A percentile compares a stretch with the other conserved stretches of the same genome.
phyloP scores from a whole-genome alignment of 768 basidiomycete genomes.

The Cubamyces lactineus region DNA sequence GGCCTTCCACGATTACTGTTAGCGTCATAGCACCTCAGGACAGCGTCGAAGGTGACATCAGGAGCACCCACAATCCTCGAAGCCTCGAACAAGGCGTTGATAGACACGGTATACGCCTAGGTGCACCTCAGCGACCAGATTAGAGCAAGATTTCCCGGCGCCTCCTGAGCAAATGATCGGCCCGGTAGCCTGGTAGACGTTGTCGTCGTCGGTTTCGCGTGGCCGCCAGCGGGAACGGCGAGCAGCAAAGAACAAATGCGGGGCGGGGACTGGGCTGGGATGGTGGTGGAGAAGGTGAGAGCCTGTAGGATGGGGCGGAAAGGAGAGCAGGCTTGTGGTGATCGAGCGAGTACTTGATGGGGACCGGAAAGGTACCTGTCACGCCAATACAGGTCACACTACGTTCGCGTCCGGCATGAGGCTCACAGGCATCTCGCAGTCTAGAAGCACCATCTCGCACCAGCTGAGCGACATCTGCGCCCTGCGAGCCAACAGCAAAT shows the following conservation, averaged over 20 bases:
- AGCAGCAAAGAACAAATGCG: neutral
- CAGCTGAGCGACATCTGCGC: neutral
- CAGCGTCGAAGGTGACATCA: neutral
- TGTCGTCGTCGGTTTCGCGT: neutral
- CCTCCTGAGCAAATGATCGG: neutral
- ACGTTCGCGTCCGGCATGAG: neutral
- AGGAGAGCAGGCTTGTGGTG: neutral
- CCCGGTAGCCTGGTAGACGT: neutral
- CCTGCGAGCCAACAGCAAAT: slow-evolving; percentile 8
- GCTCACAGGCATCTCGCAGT: neutral
- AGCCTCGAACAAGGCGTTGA: neutral
- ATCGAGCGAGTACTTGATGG: slow-evolving; percentile 8
- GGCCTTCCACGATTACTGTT: neutral
- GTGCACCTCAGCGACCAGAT: neutral
- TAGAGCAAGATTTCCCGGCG: slow-evolving; percentile 1
- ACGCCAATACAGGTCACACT: slow-evolving; percentile 10
- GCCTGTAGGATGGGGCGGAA: slow-evolving; percentile 6
- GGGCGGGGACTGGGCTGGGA: neutral
- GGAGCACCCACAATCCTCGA: neutral
- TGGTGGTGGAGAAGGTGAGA: slow-evolving; percentile 10
- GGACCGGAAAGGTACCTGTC: slow-evolving; percentile 20
- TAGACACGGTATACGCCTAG: neutral
- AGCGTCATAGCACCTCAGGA: neutral
- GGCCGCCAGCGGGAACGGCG: neutral
- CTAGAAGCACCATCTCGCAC: neutral